These are phyloP conservation scores for Mycena maculata DNA, from an alignment of 768 basidiomycete genomes.

Conservation along the genomic window DNA sequence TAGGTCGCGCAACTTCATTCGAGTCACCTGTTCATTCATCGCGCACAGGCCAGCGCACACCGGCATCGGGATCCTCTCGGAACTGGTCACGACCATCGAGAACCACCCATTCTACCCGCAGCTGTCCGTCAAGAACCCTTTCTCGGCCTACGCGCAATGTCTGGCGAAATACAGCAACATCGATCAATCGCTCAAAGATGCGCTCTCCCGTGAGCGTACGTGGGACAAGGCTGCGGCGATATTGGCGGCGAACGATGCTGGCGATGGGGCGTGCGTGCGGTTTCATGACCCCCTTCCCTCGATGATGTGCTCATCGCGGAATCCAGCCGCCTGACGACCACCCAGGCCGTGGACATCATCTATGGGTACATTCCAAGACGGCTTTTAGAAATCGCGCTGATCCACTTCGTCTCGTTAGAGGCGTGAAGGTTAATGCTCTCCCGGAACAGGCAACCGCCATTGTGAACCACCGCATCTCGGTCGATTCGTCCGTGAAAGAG, in stretches of 20 bases:
- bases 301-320: slow-evolving; percentile 1
- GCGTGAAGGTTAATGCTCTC: slow-evolving; percentile 64
- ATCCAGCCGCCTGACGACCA: slow-evolving; percentile 55
- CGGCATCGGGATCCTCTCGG: slow-evolving; percentile 69
- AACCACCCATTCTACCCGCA: slow-evolving; percentile 45
- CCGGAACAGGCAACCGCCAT: slow-evolving; percentile 62
- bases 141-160: slow-evolving; percentile 19
- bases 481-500: slow-evolving; percentile 24
- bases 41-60: slow-evolving; percentile 60
- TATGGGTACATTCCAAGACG: slow-evolving; percentile 30
- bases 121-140: slow-evolving; percentile 19
- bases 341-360: slow-evolving; percentile 67
- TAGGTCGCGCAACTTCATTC: neutral
- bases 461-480: slow-evolving; percentile 62
- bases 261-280: slow-evolving; percentile 10
- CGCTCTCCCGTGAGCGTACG: slow-evolving; percentile 20
- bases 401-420: slow-evolving; percentile 23
- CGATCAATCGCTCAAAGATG: slow-evolving; percentile 1
- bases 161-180: slow-evolving; percentile 18
- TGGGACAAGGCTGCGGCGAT: slow-evolving; percentile 23
- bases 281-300: neutral
- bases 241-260: slow-evolving; percentile 10
- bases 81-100: slow-evolving; percentile 62
- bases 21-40: neutral
- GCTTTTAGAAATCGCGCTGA: neutral